These are phyloP conservation scores for Aurinia saxatilis DNA, from an alignment of 345 rosid species.

Conservation along the genomic window DNA sequence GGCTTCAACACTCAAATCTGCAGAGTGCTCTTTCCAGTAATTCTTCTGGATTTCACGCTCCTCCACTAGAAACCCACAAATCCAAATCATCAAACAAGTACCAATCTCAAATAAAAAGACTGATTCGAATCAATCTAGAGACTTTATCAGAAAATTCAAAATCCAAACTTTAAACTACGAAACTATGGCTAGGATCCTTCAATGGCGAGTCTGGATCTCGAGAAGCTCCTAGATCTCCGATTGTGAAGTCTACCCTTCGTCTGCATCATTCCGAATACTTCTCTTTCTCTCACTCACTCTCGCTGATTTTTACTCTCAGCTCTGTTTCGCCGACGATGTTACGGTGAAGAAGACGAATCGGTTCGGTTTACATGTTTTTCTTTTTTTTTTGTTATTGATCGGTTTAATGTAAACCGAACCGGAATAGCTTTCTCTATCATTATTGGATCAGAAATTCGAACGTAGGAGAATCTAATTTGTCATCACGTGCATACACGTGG, in stretches of 20 bases:
- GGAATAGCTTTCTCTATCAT: background rate
- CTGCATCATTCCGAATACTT: conserved; percentile 36
- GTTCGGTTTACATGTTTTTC: background rate
- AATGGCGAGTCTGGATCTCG: conserved; percentile 57
- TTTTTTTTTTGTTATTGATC: background rate
- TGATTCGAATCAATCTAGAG: no score
- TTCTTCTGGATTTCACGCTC: conserved; percentile 63
- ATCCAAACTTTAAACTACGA: no score
- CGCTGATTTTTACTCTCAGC: background rate
- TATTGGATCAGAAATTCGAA: conserved; percentile 1
- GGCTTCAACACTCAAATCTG: conserved; percentile 58
- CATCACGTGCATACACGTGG: conserved; percentile 3
- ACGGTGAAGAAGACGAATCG: background rate
- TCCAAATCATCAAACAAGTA: background rate
- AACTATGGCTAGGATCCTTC: conserved; percentile 40
- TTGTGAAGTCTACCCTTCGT: conserved; percentile 42
- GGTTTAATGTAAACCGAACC: background rate
- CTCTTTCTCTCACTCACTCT: no score
- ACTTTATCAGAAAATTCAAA: no score
- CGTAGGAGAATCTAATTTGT: conserved; percentile 20
- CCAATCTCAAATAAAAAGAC: background rate
- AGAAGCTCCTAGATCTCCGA: conserved; percentile 63
- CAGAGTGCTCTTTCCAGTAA: conserved; percentile 79
- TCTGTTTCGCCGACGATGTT: background rate
- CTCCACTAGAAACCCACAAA: conserved; percentile 28